Conservation (phyloP, 176 grass and related monocot genomes). For the Musa acuminata region DNA sequence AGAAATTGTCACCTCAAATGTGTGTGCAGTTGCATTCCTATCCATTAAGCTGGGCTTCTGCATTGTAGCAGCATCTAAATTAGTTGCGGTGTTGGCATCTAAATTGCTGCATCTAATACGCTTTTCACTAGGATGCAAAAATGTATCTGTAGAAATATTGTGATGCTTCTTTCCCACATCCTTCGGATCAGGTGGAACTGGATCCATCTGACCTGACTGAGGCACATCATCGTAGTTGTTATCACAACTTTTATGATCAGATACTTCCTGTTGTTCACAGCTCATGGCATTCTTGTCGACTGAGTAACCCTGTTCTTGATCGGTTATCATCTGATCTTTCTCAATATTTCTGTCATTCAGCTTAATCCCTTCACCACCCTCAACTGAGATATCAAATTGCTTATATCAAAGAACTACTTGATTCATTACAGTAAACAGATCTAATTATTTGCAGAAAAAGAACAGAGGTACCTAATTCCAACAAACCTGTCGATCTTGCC, state of each 20-base stretch:
- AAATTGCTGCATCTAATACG: not conserved
- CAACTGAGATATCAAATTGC: not conserved
- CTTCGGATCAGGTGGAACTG: not conserved
- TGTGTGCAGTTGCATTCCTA: conserved; percentile 43
- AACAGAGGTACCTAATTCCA: not conserved
- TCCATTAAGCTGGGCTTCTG: conserved; percentile 25
- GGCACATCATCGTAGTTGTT: not conserved
- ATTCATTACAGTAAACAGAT: not conserved
- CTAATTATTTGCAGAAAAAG: not conserved
- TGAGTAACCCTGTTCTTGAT: not conserved
- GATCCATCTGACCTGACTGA: not conserved
- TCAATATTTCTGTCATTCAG: not conserved
- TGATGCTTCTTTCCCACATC: not conserved
- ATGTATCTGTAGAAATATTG: not conserved
- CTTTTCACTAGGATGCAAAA: not conserved
- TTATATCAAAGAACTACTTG: not conserved
- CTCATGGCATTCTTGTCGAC: not conserved
- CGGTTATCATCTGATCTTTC: not conserved
- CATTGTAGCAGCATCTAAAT: not conserved
- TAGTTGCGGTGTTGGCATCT: not conserved
- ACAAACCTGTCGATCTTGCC: not conserved
- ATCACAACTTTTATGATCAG: not conserved
- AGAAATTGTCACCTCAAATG: conserved; percentile 25
- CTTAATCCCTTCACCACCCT: not conserved
- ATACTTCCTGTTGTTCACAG: not conserved